Percentiles rank a stretch among this genome's conserved stretches.
These are phyloP conservation scores for Nidula niveotomentosa DNA, from an alignment of 1,284 basidiomycete genomes.

Conservation along the genomic window DNA sequence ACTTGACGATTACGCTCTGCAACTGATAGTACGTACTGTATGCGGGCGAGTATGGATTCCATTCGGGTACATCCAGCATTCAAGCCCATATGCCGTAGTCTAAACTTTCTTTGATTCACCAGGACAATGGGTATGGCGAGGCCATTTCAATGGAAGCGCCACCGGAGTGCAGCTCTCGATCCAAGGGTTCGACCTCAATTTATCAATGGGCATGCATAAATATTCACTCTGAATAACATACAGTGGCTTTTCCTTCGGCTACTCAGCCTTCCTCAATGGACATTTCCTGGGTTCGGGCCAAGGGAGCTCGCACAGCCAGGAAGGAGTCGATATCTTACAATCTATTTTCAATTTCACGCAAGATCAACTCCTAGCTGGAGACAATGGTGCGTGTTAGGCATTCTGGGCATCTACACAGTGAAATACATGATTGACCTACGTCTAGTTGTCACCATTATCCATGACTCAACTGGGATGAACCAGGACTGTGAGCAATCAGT, in stretches of 20 bases:
- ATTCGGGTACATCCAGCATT: constrained; percentile 24
- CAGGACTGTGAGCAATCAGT: constrained; percentile 25
- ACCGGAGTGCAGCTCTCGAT: constrained; percentile 40
- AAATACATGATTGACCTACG: constrained; percentile 2
- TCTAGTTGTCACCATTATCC: constrained; percentile 29
- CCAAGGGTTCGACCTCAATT: constrained; percentile 30
- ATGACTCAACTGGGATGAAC: constrained; percentile 33
- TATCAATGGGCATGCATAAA: no score
- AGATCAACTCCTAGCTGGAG: constrained; percentile 23
- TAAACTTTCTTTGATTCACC: not conserved
- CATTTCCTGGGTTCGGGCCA: constrained; percentile 42
- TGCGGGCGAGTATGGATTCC: constrained; percentile 39
- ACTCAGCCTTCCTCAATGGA: constrained; percentile 43
- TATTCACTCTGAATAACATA: not conserved
- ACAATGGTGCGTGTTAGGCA: constrained; percentile 26
- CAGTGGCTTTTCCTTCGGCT: constrained; percentile 43
- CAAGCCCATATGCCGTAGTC: no score
- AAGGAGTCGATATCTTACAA: constrained; percentile 28
- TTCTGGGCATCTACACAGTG: not conserved
- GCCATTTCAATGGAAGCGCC: constrained; percentile 38
- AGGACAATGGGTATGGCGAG: constrained; percentile 40
- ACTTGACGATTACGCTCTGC: no score
- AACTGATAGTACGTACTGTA: constrained; percentile 27
- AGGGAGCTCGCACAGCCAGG: constrained; percentile 30
- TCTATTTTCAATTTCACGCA: constrained; percentile 29